Conservation (phyloP, 2,329 filamentous ascomycete genomes). For the Cordyceps cicadae region DNA sequence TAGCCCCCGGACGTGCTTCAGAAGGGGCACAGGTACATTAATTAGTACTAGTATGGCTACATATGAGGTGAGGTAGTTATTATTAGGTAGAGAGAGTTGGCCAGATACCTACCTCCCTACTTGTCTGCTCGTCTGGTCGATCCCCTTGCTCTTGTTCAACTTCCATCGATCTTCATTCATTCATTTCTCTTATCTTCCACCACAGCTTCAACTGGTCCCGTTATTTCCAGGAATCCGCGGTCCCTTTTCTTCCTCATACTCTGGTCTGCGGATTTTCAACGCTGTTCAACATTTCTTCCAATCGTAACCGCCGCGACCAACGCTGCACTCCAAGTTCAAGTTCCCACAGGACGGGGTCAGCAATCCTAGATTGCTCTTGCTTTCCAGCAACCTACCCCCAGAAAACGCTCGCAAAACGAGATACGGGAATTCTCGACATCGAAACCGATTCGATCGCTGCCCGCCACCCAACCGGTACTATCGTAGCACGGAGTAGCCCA, state of each 20-base stretch:
- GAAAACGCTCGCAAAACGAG: neutral
- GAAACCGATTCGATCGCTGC: neutral
- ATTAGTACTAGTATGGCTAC: no score
- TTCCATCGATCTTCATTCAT: neutral
- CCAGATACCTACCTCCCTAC: neutral
- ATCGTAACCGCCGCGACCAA: neutral
- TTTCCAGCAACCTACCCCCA: neutral
- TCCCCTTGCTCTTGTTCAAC: conserved; percentile 4
- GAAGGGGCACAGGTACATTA: neutral
- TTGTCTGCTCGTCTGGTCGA: neutral
- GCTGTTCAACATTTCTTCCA: neutral
- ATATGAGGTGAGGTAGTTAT: no score
- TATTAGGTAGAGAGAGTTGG: no score
- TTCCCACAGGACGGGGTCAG: neutral
- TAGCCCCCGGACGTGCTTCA: neutral
- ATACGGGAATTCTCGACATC: neutral
- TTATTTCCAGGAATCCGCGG: neutral
- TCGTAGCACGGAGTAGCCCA: conserved; percentile 9
- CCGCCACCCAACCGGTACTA: neutral
- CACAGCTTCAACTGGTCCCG: conserved; percentile 5
- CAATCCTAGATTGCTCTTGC: neutral
- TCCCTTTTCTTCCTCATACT: neutral
- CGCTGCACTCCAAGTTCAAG: neutral
- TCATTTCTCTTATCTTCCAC: conserved; percentile 1
- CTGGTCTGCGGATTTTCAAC: neutral